phyloP scores from a whole-genome alignment of 2,329 filamentous ascomycete species.

The Neoarthrinium moseri region DNA sequence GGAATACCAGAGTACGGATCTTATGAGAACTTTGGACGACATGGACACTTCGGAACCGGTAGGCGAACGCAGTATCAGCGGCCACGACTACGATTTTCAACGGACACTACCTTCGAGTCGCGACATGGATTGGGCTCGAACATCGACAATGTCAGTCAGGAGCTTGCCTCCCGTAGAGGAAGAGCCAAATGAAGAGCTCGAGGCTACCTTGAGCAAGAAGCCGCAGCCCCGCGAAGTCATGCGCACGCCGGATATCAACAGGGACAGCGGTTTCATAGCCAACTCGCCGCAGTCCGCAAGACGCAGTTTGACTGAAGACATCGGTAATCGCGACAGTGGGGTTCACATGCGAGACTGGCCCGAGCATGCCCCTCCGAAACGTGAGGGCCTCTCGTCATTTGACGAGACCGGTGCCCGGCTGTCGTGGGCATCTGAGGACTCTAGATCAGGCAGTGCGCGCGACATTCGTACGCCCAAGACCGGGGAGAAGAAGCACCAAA shows the following conservation, averaged over 20 bases:
- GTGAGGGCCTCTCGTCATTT: constrained; percentile 17
- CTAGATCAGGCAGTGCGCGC: constrained; percentile 40
- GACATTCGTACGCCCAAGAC: constrained; percentile 31
- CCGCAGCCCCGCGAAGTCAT: constrained; percentile 12
- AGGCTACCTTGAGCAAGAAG: constrained; percentile 24
- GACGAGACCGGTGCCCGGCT: constrained; percentile 27
- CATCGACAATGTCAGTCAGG: constrained; percentile 32
- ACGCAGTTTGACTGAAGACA: constrained; percentile 31
- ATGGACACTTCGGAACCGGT: constrained; percentile 25
- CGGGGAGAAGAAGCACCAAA: constrained; percentile 26
- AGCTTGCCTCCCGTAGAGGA: constrained; percentile 52
- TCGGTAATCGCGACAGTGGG: constrained; percentile 52
- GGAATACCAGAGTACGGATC: constrained; percentile 12
- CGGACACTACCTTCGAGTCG: constrained; percentile 8
- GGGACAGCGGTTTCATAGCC: constrained; percentile 49
- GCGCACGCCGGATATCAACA: constrained; percentile 35
- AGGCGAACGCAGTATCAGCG: constrained; percentile 2
- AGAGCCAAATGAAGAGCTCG: constrained; percentile 47
- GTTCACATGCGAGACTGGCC: constrained; percentile 51
- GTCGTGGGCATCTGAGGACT: constrained; percentile 38
- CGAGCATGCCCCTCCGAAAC: constrained; percentile 27
- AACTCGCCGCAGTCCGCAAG: constrained; percentile 42
- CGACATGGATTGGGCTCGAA: constrained; percentile 39
- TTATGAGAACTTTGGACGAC: constrained; percentile 25
- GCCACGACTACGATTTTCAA: background rate